Conservation (phyloP, 331 rosid genomes). For the Telfairia occidentalis region DNA sequence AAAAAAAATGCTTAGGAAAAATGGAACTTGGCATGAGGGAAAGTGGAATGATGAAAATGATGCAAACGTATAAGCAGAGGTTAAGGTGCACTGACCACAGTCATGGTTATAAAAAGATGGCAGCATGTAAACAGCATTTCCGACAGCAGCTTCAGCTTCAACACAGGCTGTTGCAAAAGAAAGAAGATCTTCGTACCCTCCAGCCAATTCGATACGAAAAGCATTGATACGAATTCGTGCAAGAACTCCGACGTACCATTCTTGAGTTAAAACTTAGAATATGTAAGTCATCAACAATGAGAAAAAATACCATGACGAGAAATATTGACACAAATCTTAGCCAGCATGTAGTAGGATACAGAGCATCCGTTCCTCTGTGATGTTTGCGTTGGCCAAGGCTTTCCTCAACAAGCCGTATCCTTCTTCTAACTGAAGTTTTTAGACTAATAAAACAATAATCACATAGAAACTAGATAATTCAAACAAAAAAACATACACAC, state of each 20-base stretch:
- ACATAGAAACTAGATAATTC: background rate
- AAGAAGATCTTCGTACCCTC: conserved; percentile 70
- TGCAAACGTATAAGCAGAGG: conserved; percentile 2
- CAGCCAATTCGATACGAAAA: conserved; percentile 66
- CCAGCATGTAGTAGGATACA: conserved; percentile 61
- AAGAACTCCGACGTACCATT: conserved; percentile 61
- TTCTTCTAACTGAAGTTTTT: conserved; percentile 65
- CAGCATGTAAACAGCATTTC: conserved; percentile 78
- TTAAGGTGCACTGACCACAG: conserved; percentile 44
- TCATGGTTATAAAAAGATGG: conserved; percentile 94
- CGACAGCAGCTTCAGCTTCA: conserved; percentile 73
- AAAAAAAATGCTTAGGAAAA: background rate
- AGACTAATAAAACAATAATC: conserved; percentile 12
- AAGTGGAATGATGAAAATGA: background rate
- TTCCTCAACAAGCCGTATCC: conserved; percentile 50
- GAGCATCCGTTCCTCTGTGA: conserved; percentile 39
- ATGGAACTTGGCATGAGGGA: background rate
- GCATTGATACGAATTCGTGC: conserved; percentile 85
- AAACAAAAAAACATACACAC: background rate
- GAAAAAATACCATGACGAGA: background rate
- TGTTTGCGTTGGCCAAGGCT: conserved; percentile 35
- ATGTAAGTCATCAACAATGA: conserved; percentile 35
- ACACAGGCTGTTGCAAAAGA: conserved; percentile 58
- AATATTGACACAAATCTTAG: background rate
- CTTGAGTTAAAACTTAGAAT: conserved; percentile 61